Conservation (phyloP, 2,329 filamentous ascomycete species). For the Calonectria hawksworthii region DNA sequence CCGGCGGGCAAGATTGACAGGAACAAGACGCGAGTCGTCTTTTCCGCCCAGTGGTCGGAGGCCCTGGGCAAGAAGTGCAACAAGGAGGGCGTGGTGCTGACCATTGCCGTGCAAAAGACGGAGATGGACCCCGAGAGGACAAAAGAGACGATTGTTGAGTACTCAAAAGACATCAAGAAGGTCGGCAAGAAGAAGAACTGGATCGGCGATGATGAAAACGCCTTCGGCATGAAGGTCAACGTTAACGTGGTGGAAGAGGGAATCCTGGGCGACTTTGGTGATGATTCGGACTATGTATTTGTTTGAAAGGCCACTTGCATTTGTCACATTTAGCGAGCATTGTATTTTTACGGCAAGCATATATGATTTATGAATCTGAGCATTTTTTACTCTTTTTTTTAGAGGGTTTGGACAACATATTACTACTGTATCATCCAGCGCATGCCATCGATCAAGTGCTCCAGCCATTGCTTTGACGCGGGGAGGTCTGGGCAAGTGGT, state of each 20-base stretch:
- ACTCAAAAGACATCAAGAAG: constrained; percentile 63
- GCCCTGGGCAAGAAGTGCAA: constrained; percentile 55
- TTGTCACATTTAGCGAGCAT: background rate
- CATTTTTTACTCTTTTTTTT: background rate
- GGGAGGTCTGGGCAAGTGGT: constrained; percentile 53
- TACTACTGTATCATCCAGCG: constrained; percentile 38
- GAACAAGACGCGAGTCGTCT: constrained; percentile 55
- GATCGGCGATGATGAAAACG: constrained; percentile 49
- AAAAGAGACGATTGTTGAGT: constrained; percentile 55
- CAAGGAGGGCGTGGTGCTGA: constrained; percentile 58
- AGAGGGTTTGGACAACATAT: background rate
- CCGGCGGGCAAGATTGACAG: constrained; percentile 67
- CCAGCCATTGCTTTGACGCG: constrained; percentile 48
- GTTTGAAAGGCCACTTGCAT: background rate
- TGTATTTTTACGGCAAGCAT: background rate
- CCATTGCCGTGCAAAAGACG: constrained; percentile 56
- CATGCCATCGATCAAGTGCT: constrained; percentile 44
- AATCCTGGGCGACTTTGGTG: constrained; percentile 34
- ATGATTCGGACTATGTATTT: background rate
- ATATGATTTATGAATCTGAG: background rate
- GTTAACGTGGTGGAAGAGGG: constrained; percentile 52
- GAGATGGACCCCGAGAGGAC: constrained; percentile 55
- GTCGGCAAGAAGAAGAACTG: constrained; percentile 73
- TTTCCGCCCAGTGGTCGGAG: constrained; percentile 58
- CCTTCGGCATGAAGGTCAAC: constrained; percentile 56